Conservation (phyloP, 225 moss, liverwort and hornwort species). For the Antitrichia curtipendula region DNA sequence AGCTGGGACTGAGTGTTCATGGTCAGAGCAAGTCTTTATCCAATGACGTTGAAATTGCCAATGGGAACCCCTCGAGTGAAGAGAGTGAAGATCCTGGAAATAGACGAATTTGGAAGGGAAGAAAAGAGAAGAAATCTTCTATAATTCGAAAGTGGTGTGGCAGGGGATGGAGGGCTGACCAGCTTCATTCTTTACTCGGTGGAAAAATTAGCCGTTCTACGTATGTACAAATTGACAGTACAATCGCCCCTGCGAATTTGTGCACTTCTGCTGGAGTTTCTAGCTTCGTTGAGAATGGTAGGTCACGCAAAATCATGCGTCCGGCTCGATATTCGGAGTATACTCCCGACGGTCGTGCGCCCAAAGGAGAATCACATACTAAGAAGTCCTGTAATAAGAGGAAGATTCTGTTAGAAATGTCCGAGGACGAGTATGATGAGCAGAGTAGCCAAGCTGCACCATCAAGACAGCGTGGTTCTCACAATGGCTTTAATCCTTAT, state of each 20-base stretch:
- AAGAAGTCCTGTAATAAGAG: constrained; percentile 44
- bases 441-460: constrained; percentile 27
- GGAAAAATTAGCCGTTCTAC: constrained; percentile 32
- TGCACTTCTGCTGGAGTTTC: constrained; percentile 27
- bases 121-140: constrained; percentile 58
- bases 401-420: constrained; percentile 37
- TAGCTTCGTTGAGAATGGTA: constrained; percentile 21
- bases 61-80: constrained; percentile 39
- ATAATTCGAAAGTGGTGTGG: constrained; percentile 80
- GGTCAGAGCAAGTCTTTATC: constrained; percentile 33
- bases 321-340: constrained; percentile 41
- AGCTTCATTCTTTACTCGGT: constrained; percentile 72
- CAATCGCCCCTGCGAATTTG: constrained; percentile 14
- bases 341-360: constrained; percentile 43
- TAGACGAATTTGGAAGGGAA: constrained; percentile 41
- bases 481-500: constrained; percentile 3
- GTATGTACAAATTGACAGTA: constrained; percentile 27
- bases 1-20: constrained; percentile 58
- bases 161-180: constrained; percentile 72
- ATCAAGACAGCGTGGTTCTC: constrained; percentile 14
- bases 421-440: constrained; percentile 39
- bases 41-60: constrained; percentile 38
- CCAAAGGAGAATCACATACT: constrained; percentile 32
- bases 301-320: constrained; percentile 43
- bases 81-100: constrained; percentile 42